Conservation (phyloP, 441 rosid species). For the Gossypium davidsonii region DNA sequence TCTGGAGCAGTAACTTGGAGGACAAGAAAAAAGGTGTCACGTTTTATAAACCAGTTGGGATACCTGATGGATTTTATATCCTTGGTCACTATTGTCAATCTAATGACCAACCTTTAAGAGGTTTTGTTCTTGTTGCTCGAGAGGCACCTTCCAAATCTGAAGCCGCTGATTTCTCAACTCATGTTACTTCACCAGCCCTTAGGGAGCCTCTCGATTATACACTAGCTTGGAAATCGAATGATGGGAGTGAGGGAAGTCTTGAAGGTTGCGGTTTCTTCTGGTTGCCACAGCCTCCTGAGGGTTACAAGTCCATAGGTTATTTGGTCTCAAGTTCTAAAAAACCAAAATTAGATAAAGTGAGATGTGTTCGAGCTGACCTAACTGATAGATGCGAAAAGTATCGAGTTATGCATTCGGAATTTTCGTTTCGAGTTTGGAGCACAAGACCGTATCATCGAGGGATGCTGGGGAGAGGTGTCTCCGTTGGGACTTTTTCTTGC, state of each 20-base stretch:
- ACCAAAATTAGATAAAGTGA: conserved; percentile 57
- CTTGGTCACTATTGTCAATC: conserved; percentile 67
- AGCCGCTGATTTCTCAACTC: neutral
- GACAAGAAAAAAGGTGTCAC: conserved; percentile 35
- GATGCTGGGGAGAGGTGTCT: conserved; percentile 53
- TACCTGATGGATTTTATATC: conserved; percentile 51
- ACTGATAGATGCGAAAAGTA: conserved; percentile 53
- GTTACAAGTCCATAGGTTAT: conserved; percentile 56
- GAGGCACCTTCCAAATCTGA: conserved; percentile 22
- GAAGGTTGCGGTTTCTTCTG: conserved; percentile 59
- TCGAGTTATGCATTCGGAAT: conserved; percentile 24
- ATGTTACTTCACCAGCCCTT: conserved; percentile 35
- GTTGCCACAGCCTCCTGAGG: conserved; percentile 68
- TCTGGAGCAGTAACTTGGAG: conserved; percentile 49
- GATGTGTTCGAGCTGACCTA: conserved; percentile 69
- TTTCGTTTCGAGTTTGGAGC: conserved; percentile 54
- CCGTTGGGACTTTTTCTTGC: conserved; percentile 66
- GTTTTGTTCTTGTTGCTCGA: conserved; percentile 55
- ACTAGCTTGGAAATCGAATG: conserved; percentile 60
- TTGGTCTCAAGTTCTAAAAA: conserved; percentile 49
- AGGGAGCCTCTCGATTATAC: conserved; percentile 48
- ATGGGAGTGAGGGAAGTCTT: conserved; percentile 26
- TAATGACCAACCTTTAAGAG: conserved; percentile 46
- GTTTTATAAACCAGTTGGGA: conserved; percentile 48
- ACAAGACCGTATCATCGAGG: conserved; percentile 62